phyloP scores from a whole-genome alignment of 805 yeast species.

The Hemisphaericaspora nanyangensis region DNA sequence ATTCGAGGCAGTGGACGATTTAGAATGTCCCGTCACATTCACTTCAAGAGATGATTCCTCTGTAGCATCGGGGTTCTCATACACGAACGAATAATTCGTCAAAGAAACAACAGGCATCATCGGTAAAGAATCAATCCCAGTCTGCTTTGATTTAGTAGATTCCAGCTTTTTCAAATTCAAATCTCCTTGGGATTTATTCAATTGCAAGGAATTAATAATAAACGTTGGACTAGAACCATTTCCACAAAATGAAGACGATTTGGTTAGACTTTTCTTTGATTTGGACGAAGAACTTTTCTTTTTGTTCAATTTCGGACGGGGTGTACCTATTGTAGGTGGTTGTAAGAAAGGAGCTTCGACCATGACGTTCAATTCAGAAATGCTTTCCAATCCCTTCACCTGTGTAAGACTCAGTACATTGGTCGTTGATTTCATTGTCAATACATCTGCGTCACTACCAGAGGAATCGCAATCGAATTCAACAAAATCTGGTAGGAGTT shows the following conservation, averaged over 20 bases:
- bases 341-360: too few species aligned
- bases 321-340: too few species aligned
- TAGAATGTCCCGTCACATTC: background rate
- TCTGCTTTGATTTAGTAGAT: slow-evolving; percentile 1
- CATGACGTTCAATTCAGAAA: too few species aligned
- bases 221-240: slow-evolving; percentile 3
- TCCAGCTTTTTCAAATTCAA: slow-evolving; percentile 1
- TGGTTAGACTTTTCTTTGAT: slow-evolving; percentile 9
- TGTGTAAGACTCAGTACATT: too few species aligned
- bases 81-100: slow-evolving; percentile 18
- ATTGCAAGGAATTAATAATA: slow-evolving; percentile 6
- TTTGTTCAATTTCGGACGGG: too few species aligned
- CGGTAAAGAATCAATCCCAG: slow-evolving; percentile 9
- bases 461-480: slow-evolving; percentile 8
- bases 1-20: background rate
- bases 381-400: background rate
- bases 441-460: background rate
- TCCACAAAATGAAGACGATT: slow-evolving; percentile 12
- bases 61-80: slow-evolving; percentile 12
- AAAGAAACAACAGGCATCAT: slow-evolving; percentile 14
- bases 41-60: slow-evolving; percentile 9
- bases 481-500: slow-evolving; percentile 9
- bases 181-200: slow-evolving; percentile 6
- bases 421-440: background rate
- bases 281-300: slow-evolving; percentile 4